Percentiles rank a stretch among this genome's conserved stretches.
These are phyloP conservation scores for Eremochloa ophiuroides DNA, from an alignment of 176 grass and related monocot genomes.

Conservation along the genomic window DNA sequence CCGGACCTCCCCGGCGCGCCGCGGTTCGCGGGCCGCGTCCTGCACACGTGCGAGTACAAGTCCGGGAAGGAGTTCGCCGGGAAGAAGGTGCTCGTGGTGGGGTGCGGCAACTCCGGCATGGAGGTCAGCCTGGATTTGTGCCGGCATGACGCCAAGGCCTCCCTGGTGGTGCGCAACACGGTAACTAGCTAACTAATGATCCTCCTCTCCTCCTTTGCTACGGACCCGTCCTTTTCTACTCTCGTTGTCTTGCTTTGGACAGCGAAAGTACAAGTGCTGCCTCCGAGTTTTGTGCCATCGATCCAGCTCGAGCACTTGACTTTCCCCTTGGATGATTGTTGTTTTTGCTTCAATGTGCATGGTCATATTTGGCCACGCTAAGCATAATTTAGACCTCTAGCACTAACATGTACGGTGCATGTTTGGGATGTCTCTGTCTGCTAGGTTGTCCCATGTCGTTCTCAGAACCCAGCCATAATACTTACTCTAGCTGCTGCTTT, in stretches of 20 bases:
- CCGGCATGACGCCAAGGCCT: slow-evolving; percentile 56
- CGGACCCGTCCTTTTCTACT: not conserved
- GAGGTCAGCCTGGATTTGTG: slow-evolving; percentile 97
- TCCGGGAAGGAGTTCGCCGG: slow-evolving; percentile 62
- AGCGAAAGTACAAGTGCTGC: not conserved
- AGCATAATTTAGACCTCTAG: slow-evolving; percentile 9
- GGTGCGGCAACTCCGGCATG: slow-evolving; percentile 98
- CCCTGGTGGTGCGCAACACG: slow-evolving; percentile 84
- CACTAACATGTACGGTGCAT: not conserved
- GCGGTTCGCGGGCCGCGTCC: slow-evolving; percentile 41
- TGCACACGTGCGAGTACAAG: slow-evolving; percentile 88
- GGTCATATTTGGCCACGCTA: slow-evolving; percentile 8
- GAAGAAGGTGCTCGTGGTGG: slow-evolving; percentile 77
- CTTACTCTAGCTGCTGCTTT: not conserved
- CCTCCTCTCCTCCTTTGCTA: not conserved
- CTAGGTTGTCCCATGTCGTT: slow-evolving; percentile 2
- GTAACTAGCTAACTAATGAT: slow-evolving; percentile 27
- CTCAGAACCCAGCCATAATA: not conserved
- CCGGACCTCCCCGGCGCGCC: slow-evolving; percentile 43
- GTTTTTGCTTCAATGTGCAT: slow-evolving; percentile 21
- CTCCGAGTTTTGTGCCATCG: slow-evolving; percentile 5
- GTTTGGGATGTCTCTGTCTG: slow-evolving; percentile 19
- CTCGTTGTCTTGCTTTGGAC: not conserved
- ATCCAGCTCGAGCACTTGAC: not conserved
- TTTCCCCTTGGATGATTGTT: not conserved